Base-by-base conservation (phyloP, 1,284 basidiomycete genomes). In the Ustilago cynodontis region DNA sequence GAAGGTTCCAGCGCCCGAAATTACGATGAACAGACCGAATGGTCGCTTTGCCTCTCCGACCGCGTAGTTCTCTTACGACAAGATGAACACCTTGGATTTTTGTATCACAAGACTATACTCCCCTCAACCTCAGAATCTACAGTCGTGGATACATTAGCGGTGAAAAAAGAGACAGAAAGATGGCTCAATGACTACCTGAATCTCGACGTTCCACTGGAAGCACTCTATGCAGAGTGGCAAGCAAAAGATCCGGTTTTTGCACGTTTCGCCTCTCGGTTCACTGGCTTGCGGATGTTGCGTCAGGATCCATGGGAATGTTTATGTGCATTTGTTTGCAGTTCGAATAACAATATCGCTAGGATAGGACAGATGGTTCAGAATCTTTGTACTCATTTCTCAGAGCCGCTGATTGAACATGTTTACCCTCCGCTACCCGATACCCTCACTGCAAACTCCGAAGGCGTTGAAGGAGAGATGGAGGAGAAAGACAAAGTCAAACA, bases 121-220 rank as follows among this genome's bases (percentile, higher is more conserved):
- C 77, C 69, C 16, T 29, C 71, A 5, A 45, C 60, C 10, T 11
- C 43, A 43, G 41, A n/a, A n/a, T 26, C 49, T 1, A 16, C 13
- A 9, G n/a, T 26, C 2, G 13, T 8, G 20, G 41, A 50, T 10
- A 24, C 55, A 4, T 22, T 51, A 22, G 50, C 51, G 11, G 37
- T 37, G 1, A 59, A 61, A 18, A 2, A 20, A 9, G 68, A 78
- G n/a, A 97, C 94, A 0, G 84, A 91, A 33, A 78, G 85, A 1
- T 96, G 94, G 92, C 86, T 99, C 18, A 88, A 88, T 24, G 92
- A 94, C 85, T 98, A 99, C 86, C 96, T 99, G 84, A 93, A 95
- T 80, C 89, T 99, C 1, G 89, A 92, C 52, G 87, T 93, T 7
- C 92, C 94, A 78, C 88, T 95, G 13, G 86, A 88, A n/a, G 86